Conservation (phyloP, 257 asterid species). For the Jacaranda copaia region DNA sequence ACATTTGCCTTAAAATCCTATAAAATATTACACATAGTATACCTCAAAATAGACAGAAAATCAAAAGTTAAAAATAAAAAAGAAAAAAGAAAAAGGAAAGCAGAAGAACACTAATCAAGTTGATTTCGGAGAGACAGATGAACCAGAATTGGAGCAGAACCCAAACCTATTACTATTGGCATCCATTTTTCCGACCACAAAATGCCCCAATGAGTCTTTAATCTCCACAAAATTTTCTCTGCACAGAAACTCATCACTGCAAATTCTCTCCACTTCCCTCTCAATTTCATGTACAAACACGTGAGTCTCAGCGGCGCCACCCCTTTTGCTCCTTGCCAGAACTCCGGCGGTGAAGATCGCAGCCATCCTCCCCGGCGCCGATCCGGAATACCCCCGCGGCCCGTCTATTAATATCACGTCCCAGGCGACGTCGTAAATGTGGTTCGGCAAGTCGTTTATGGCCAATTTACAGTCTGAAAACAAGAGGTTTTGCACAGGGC, state of each 20-base stretch:
- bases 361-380: constrained; percentile 80
- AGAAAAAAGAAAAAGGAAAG: background rate
- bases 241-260: constrained; percentile 77
- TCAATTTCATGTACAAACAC: constrained; percentile 74
- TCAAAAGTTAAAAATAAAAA: background rate
- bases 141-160: constrained; percentile 53
- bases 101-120: constrained; percentile 21
- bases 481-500: constrained; percentile 81
- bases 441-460: constrained; percentile 81
- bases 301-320: constrained; percentile 60
- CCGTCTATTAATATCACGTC: constrained; percentile 79
- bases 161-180: constrained; percentile 30
- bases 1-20: constrained; percentile 29
- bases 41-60: background rate
- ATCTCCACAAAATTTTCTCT: constrained; percentile 56
- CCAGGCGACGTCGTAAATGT: constrained; percentile 90
- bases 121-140: constrained; percentile 44
- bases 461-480: constrained; percentile 85
- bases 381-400: constrained; percentile 64
- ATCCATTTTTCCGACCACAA: constrained; percentile 58
- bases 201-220: constrained; percentile 68
- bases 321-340: constrained; percentile 71
- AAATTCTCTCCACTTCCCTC: constrained; percentile 67
- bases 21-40: constrained; percentile 33
- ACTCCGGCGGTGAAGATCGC: constrained; percentile 84